phyloP scores from a whole-genome alignment of 2,329 filamentous ascomycete species.

The Penicillium sp. region DNA sequence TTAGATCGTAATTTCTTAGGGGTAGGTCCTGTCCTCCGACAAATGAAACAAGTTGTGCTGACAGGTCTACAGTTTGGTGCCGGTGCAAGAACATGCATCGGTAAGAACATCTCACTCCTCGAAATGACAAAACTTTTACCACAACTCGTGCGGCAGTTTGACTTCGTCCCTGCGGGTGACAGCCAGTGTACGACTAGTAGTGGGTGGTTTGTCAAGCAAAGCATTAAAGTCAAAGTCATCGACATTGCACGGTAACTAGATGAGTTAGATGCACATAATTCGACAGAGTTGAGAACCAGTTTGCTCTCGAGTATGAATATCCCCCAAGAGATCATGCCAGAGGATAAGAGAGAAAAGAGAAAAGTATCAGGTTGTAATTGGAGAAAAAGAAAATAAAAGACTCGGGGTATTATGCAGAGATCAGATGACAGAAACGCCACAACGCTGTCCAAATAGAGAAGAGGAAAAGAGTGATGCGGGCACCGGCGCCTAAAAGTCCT shows the following conservation, averaged over 20 bases:
- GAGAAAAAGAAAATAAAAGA: not conserved
- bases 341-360: not conserved
- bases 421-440: conserved; percentile 14
- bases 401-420: conserved; percentile 31
- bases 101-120: too few species aligned
- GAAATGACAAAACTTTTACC: too few species aligned
- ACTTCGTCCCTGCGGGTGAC: too few species aligned
- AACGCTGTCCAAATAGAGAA: conserved; percentile 13
- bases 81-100: too few species aligned
- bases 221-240: too few species aligned
- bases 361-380: not conserved
- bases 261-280: not conserved
- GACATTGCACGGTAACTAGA: not conserved
- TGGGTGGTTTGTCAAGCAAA: too few species aligned
- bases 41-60: too few species aligned
- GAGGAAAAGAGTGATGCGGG: not conserved
- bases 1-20: too few species aligned
- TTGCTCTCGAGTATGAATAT: not conserved
- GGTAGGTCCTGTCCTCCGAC: too few species aligned
- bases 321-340: not conserved
- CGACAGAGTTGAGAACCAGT: not conserved
- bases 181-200: too few species aligned
- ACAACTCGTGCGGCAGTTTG: too few species aligned
- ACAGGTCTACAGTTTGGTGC: too few species aligned
- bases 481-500: not conserved